Conservation (phyloP, 2,329 filamentous ascomycete species). For the Stemphylium beticola region DNA sequence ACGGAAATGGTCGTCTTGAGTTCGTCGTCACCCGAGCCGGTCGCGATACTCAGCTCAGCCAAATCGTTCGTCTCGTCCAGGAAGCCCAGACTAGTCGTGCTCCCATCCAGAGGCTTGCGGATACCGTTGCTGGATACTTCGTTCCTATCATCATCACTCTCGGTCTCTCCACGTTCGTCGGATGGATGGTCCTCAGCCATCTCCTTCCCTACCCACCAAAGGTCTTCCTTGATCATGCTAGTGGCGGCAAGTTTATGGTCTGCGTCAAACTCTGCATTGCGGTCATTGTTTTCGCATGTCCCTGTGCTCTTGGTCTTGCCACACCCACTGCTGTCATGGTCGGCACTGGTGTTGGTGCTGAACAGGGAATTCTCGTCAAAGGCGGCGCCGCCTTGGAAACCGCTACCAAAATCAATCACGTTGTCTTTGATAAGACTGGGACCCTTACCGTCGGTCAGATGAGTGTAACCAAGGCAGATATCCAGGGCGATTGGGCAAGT, state of each 20-base stretch:
- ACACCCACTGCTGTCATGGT: slow-evolving; percentile 99
- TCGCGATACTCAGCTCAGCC: slow-evolving; percentile 93
- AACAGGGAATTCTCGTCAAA: slow-evolving; percentile 97
- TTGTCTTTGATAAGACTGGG: slow-evolving; percentile 95
- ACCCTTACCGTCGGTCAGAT: slow-evolving; percentile 95
- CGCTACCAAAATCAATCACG: slow-evolving; percentile 85
- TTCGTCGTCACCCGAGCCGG: slow-evolving; percentile 92
- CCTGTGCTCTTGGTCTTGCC: slow-evolving; percentile 92
- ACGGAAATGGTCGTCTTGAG: slow-evolving; percentile 88
- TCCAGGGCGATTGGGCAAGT: slow-evolving; percentile 72
- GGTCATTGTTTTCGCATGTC: slow-evolving; percentile 97
- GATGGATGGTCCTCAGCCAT: slow-evolving; percentile 96
- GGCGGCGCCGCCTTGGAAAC: slow-evolving; percentile 91
- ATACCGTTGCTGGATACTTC: slow-evolving; percentile 90
- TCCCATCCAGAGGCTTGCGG: slow-evolving; percentile 91
- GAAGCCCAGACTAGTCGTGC: slow-evolving; percentile 94
- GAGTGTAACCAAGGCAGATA: slow-evolving; percentile 77
- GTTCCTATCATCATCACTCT: slow-evolving; percentile 87
- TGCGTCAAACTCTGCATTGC: slow-evolving; percentile 98
- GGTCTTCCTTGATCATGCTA: slow-evolving; percentile 80
- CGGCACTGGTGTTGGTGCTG: slow-evolving; percentile 93
- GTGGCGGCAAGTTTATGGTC: slow-evolving; percentile 93
- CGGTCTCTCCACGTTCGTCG: slow-evolving; percentile 81
- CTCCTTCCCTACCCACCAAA: slow-evolving; percentile 80
- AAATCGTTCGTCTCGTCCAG: slow-evolving; percentile 98